Base-by-base conservation (phyloP, 768 basidiomycete species). In the Mycena haematopus region DNA sequence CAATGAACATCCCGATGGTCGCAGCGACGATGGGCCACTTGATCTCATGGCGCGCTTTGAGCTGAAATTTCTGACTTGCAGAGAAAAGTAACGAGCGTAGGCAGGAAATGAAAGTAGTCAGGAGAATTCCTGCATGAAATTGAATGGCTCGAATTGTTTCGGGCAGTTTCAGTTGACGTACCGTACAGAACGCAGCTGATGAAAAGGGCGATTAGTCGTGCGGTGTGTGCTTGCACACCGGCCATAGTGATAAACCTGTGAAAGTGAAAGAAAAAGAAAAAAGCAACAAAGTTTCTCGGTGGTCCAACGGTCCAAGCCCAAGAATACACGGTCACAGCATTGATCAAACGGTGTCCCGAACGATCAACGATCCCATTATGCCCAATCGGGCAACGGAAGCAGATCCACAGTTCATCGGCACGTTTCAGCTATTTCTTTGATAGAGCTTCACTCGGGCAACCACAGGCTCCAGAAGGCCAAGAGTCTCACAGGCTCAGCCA, bases 211-310 rank as follows among this genome's bases (percentile, higher is more conserved):
- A 62, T 57, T 17, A 62, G n/a, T 3, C 61, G 55, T 3, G 61
- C 55, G 50, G 61, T 62, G 24, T 62, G 49, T 38, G 42, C 55
- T 31, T 57, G 61, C 55, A 62, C 60, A 56, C 51, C 55, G 27
- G 40, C 40, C 61, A 62, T 62, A 9, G 29, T 50, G 29, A 21
- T 31, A 4, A 31, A 9, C 29, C 29, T 31, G 9, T 9, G n/a
- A 31, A 9, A 31, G 9, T 31, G 29, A 9, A 31, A 31, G 6
- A 31, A 31, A 31, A 31, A 31, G 9, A 31, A 31, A 9, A 9
- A 31, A 31, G 29, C 29, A 31, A 4, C 29, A 31, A 31, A 4
- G 29, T 31, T 4, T 9, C 29, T 9, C 4, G 29, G 6, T 31
- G 29, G 29, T 31, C 29, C 6, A 31, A 31, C 6, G 29, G n/a